These are phyloP conservation scores for Beverwykella pulmonaria DNA, from an alignment of 495 filamentous ascomycete species.

Conservation along the genomic window DNA sequence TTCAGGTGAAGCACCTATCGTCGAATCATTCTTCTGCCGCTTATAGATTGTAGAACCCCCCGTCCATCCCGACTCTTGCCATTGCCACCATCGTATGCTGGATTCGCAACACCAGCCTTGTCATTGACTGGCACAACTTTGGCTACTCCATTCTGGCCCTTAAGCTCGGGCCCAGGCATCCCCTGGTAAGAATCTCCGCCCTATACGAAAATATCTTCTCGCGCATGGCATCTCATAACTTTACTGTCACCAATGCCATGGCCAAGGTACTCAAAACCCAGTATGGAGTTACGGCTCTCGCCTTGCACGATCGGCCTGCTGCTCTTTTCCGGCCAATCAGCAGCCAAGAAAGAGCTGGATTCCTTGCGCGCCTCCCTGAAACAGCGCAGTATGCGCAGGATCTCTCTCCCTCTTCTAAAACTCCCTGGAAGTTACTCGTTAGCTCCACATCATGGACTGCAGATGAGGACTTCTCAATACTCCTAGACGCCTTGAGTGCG, in stretches of 20 bases:
- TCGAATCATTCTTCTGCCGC: not conserved
- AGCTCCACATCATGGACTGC: constrained; percentile 96
- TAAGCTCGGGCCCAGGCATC: constrained; percentile 64
- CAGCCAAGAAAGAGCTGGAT: constrained; percentile 53
- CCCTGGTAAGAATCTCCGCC: constrained; percentile 72
- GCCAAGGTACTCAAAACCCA: constrained; percentile 64
- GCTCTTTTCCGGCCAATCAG: constrained; percentile 74
- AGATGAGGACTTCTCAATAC: constrained; percentile 89
- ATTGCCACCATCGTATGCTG: constrained; percentile 72
- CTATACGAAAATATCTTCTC: constrained; percentile 76
- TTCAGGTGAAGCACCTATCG: constrained; percentile 58
- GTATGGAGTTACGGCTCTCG: constrained; percentile 61
- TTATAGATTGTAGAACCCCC: constrained; percentile 70
- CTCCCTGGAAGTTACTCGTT: constrained; percentile 65
- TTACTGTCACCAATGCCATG: constrained; percentile 92
- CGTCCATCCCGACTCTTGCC: constrained; percentile 86
- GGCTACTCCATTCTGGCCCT: constrained; percentile 90
- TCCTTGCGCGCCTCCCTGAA: constrained; percentile 64
- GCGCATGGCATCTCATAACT: constrained; percentile 68
- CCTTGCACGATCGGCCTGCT: constrained; percentile 87
- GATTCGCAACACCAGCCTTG: constrained; percentile 75
- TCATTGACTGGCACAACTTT: constrained; percentile 99
- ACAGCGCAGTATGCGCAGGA: constrained; percentile 58
- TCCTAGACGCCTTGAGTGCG: constrained; percentile 78
- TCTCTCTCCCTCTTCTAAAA: constrained; percentile 56